Conservation (phyloP, 768 basidiomycete species). For the Flagelloscypha sp. region DNA sequence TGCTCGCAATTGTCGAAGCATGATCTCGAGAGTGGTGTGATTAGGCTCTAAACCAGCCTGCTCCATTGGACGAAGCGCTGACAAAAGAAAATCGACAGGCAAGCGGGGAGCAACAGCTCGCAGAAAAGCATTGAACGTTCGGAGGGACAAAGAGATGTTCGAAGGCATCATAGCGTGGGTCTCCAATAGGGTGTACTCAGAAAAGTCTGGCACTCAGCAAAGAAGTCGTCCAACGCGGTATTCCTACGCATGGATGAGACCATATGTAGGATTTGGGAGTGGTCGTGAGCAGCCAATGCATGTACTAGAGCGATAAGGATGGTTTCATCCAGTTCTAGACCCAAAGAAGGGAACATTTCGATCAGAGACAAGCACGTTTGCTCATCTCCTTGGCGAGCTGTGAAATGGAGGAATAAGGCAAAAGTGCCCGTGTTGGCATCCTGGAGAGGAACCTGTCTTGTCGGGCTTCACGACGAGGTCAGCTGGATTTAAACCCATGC, state of each 20-base stretch:
- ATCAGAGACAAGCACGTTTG: too few relatives aligned
- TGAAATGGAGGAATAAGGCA: conserved; percentile 51
- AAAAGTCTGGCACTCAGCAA: too few relatives aligned
- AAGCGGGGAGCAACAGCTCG: conserved; percentile 37
- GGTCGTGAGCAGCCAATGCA: too few relatives aligned
- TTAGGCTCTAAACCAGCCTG: conserved; percentile 42
- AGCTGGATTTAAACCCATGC: background rate
- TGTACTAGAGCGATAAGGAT: too few relatives aligned
- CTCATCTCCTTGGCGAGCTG: conserved; percentile 36
- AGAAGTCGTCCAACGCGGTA: too few relatives aligned
- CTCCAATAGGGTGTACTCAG: too few relatives aligned
- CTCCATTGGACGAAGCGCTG: conserved; percentile 50
- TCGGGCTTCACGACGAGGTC: too few relatives aligned
- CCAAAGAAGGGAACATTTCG: too few relatives aligned
- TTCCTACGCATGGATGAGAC: too few relatives aligned
- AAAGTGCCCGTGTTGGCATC: conserved; percentile 53
- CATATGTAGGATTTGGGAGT: too few relatives aligned
- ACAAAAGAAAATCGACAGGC: conserved; percentile 40
- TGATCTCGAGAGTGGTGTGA: conserved; percentile 42
- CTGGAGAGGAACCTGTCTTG: conserved; percentile 13
- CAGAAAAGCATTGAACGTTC: conserved; percentile 57
- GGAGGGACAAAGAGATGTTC: conserved; percentile 28
- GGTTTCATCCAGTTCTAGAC: too few relatives aligned
- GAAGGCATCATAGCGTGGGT: conserved; percentile 9
- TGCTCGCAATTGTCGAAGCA: conserved; percentile 39